Evolutionary conservation across 305 asterid species (phyloP), one percentile per base, ranked within the genome.

Genomic region (Fraxinus xanthoxyloides): DNA sequence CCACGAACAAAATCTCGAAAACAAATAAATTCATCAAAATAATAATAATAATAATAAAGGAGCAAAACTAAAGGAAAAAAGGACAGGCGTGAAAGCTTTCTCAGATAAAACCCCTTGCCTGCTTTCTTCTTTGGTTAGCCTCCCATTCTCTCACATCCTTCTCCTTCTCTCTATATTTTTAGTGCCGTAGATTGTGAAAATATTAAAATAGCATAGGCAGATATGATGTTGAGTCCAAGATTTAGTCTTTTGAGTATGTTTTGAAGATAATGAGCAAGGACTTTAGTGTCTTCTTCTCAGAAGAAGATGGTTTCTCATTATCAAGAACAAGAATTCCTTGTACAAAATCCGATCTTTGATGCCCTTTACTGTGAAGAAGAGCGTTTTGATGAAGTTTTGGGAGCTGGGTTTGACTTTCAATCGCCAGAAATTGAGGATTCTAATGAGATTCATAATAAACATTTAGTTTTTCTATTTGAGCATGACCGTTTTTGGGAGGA

Each of bases 401-500:
- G 84, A 1, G 76, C 56, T 81, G 88, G 85, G 77, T 85, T 77
- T 54, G 76, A 80, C 82, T 83, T 87, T 46, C 84, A 74, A 36
- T 89, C 85, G 28, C 87, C 85, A 0, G 80, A 87, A 67, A 79
- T 63, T 36, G 87, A 84, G 38, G 76, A 77, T 82, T 81, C 77
- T 75, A 26, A 17, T 19, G 85, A 81, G 84, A 87, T 85, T 90
- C 80, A 76, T 3, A 75, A 84, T 81, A 87, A 73, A n/a, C n/a
- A n/a, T n/a, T n/a, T n/a, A 43, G 40, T 83, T 87, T 87, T 91
- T 80, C 76, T 81, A 77, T 80, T 82, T 48, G 94, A 90, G 84
- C 92, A 87, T 77, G 98, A 95, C 87, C 83, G 90, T 61, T 89
- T 89, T 77, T 95, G 98, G 99, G 99, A 93, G 73, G 92, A 93